Percentiles rank a stretch among this genome's conserved stretches.
These are phyloP conservation scores for Populus tomentosa DNA, from an alignment of 441 rosid genomes.

Conservation along the genomic window DNA sequence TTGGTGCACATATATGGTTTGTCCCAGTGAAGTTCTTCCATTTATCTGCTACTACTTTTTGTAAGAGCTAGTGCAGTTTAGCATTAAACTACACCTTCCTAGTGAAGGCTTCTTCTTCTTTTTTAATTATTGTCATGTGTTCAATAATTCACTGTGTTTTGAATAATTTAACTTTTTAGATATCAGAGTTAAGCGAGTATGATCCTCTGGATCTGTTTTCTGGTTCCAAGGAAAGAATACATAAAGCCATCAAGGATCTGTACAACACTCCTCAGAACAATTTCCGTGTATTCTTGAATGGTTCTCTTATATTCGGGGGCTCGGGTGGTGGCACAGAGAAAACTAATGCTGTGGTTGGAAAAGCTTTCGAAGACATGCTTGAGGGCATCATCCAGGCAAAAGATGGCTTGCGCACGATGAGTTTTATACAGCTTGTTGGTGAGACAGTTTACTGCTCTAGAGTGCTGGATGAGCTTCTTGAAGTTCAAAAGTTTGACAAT, in stretches of 20 bases:
- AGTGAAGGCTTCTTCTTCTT: background rate
- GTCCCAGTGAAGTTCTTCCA: background rate
- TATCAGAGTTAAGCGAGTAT: conserved; percentile 62
- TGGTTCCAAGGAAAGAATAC: conserved; percentile 66
- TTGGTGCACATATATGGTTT: too few relatives aligned
- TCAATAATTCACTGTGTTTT: conserved; percentile 10
- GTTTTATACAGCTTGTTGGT: conserved; percentile 62
- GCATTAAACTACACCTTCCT: background rate
- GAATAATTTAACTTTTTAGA: conserved; percentile 32
- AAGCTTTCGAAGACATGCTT: conserved; percentile 55
- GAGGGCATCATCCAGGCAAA: conserved; percentile 48
- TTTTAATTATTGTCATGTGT: background rate
- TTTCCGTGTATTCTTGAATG: conserved; percentile 81
- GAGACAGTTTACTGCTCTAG: conserved; percentile 50
- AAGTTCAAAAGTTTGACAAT: conserved; percentile 71
- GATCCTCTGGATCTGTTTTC: conserved; percentile 90
- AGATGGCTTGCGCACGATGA: conserved; percentile 43
- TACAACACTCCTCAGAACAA: conserved; percentile 73
- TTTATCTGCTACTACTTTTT: background rate
- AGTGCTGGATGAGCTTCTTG: conserved; percentile 67
- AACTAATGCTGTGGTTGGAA: conserved; percentile 33
- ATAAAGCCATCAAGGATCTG: conserved; percentile 63
- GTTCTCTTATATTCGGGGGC: conserved; percentile 74
- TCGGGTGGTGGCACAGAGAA: conserved; percentile 53
- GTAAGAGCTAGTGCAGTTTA: background rate